phyloP scores from a whole-genome alignment of 2,329 filamentous ascomycete species.

The Stenocarpella maydis region DNA sequence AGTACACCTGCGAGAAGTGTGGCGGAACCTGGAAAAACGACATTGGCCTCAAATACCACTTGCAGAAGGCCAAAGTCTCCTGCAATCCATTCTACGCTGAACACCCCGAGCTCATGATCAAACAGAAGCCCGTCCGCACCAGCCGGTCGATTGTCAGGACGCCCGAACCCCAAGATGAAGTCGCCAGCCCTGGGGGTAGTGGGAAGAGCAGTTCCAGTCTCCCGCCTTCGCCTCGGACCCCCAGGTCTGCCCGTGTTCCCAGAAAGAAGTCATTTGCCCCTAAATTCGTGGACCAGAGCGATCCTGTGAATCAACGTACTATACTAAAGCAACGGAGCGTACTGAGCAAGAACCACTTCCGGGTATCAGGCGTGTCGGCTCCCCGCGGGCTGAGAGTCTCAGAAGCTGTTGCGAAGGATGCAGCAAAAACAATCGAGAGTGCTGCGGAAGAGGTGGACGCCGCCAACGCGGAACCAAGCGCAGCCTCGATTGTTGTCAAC shows the following conservation, averaged over 20 bases:
- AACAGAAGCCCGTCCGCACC: slow-evolving; percentile 18
- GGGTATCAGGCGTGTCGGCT: slow-evolving; percentile 2
- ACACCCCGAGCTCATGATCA: slow-evolving; percentile 38
- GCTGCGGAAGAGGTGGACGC: not conserved
- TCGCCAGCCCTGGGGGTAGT: not conserved
- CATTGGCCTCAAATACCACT: slow-evolving; percentile 65
- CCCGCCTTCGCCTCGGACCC: slow-evolving; percentile 7
- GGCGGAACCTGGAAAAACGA: slow-evolving; percentile 65
- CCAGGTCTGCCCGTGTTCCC: not conserved
- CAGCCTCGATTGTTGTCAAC: not conserved
- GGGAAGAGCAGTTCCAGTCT: slow-evolving; percentile 8
- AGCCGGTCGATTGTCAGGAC: slow-evolving; percentile 4
- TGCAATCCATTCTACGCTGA: slow-evolving; percentile 60
- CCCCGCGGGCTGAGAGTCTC: slow-evolving; percentile 32
- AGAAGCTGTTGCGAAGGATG: slow-evolving; percentile 31
- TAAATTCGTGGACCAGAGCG: not conserved
- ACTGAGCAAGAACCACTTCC: slow-evolving; percentile 11
- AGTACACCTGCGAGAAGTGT: slow-evolving; percentile 58
- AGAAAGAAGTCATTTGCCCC: slow-evolving; percentile 2
- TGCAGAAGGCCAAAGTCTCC: slow-evolving; percentile 60
- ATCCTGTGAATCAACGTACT: slow-evolving; percentile 25
- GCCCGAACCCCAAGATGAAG: slow-evolving; percentile 15
- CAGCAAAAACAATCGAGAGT: not conserved
- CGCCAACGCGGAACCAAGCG: not conserved
- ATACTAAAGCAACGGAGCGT: slow-evolving; percentile 30